Base-by-base conservation (phyloP, 306 rosid genomes). In the Hylodesmum podocarpum region DNA sequence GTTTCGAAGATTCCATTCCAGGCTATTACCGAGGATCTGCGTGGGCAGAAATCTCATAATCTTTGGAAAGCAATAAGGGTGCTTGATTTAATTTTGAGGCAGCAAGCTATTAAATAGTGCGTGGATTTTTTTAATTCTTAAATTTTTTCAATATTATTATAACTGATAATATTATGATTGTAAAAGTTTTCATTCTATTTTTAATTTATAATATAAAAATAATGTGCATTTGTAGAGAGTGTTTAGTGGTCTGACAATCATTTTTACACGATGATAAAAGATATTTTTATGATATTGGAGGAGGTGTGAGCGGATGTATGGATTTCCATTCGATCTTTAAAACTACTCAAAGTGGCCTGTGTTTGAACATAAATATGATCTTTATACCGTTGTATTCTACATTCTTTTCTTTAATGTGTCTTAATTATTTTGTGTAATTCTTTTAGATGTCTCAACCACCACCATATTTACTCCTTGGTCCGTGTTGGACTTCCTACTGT, bases 241-340 rank as follows among this genome's bases (percentile, higher is more conserved):
- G 98, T 78, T 84, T 96, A 1, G 96, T 96, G 29, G 99, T 96
- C 33, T 89, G 98, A 3, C 99, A 96, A 11, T 89, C 93, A 2
- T 96, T 86, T 39, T 96, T 96, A 54, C 98, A 90, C 70, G 88
- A 92, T 19, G 86, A 96, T 65, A 82, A 90, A 0, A 87, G 57
- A 21, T 86, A 73, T 64, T 92, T 81, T 51, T 64, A 87, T 1
- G 96, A 87, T 43, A 96, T 96, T 0, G 99, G 98, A 13, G 98
- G 98, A 18, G 99, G 99, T 3, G 97, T 96, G 8, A 91, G 91
- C 3, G 97, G 99, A 1, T 91, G 97, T 59, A 70, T 93, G 66
- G 99, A 98, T 9, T 89, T 96, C 46, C 99, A 96, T 66, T 92
- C 99, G 0, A 96, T 97, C 69, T 96, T 96, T 34, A 89, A 98